Evolutionary conservation across 2,329 filamentous ascomycete genomes (phyloP).

Genomic region (Clathrospora elynae): DNA sequence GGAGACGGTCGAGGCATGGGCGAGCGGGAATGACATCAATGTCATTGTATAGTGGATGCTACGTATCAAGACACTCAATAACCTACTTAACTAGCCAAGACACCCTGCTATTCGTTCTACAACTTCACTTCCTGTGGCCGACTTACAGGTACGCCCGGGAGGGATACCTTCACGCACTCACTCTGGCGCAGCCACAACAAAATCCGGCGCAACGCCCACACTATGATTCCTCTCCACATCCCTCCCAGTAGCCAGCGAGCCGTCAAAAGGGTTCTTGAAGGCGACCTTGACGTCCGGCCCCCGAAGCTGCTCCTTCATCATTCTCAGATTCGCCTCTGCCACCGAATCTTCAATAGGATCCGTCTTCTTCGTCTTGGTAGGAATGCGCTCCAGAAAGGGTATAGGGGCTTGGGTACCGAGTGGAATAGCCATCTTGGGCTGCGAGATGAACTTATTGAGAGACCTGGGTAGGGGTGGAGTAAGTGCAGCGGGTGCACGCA

Average conservation of each 20-base stretch:
- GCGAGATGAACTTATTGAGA: slow-evolving; percentile 7
- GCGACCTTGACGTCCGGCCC: neutral
- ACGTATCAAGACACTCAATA: too few relatives aligned
- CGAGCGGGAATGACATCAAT: slow-evolving; percentile 48
- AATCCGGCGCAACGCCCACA: too few relatives aligned
- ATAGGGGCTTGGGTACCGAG: neutral
- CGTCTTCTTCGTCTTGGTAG: too few relatives aligned
- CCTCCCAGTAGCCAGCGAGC: too few relatives aligned
- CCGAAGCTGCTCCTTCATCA: neutral
- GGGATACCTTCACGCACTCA: too few relatives aligned
- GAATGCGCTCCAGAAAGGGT: too few relatives aligned
- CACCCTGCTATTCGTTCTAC: too few relatives aligned
- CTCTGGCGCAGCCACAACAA: too few relatives aligned
- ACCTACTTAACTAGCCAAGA: too few relatives aligned
- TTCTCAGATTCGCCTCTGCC: slow-evolving; percentile 1
- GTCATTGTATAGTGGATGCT: slow-evolving; percentile 43
- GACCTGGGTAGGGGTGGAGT: slow-evolving; percentile 5
- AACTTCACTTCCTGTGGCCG: too few relatives aligned
- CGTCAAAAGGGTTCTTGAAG: neutral
- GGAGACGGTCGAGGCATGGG: slow-evolving; percentile 56
- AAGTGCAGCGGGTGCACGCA: neutral
- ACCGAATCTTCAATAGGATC: neutral
- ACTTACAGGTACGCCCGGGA: too few relatives aligned
- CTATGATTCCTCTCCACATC: too few relatives aligned
- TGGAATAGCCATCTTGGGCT: neutral